Percentiles rank a stretch among this genome's conserved stretches.
Evolutionary conservation across 2,329 filamentous ascomycete genomes (phyloP).

Genomic region (Fusarium lateritium): DNA sequence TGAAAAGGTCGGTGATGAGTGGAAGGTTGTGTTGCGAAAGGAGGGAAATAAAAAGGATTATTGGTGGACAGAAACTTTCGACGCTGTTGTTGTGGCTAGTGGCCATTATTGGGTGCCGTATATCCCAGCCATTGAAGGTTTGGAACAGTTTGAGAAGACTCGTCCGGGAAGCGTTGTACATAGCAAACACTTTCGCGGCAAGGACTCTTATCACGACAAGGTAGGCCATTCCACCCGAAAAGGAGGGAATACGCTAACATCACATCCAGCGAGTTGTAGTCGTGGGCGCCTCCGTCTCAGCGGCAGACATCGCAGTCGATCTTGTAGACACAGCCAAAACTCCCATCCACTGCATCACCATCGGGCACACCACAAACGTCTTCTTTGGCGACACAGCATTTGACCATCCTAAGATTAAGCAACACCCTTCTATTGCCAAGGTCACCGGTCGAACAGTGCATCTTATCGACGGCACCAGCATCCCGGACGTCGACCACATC

Average conservation of each 20-base stretch:
- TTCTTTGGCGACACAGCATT: conserved; percentile 74
- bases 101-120: conserved; percentile 74
- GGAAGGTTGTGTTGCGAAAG: conserved; percentile 65
- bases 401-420: conserved; percentile 67
- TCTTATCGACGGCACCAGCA: conserved; percentile 68
- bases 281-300: conserved; percentile 76
- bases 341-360: conserved; percentile 66
- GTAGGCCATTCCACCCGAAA: conserved; percentile 51
- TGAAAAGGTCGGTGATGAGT: conserved; percentile 65
- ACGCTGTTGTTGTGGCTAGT: conserved; percentile 72
- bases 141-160: conserved; percentile 62
- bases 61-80: conserved; percentile 76
- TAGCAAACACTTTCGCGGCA: conserved; percentile 67
- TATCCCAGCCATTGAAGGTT: conserved; percentile 64
- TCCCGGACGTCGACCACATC: conserved; percentile 71
- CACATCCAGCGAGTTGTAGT: conserved; percentile 67
- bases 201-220: conserved; percentile 62
- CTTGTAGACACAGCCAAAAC: conserved; percentile 61
- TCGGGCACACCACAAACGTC: conserved; percentile 63
- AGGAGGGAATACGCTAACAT: too few species aligned
- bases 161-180: conserved; percentile 67
- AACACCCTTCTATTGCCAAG: conserved; percentile 63
- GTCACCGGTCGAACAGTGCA: conserved; percentile 65
- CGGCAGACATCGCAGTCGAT: conserved; percentile 72
- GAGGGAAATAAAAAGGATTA: conserved; percentile 61